Percentiles rank a stretch among this genome's conserved stretches.
phyloP scores from a whole-genome alignment of 2,329 filamentous ascomycete species.

The Fusarium sublunatum region DNA sequence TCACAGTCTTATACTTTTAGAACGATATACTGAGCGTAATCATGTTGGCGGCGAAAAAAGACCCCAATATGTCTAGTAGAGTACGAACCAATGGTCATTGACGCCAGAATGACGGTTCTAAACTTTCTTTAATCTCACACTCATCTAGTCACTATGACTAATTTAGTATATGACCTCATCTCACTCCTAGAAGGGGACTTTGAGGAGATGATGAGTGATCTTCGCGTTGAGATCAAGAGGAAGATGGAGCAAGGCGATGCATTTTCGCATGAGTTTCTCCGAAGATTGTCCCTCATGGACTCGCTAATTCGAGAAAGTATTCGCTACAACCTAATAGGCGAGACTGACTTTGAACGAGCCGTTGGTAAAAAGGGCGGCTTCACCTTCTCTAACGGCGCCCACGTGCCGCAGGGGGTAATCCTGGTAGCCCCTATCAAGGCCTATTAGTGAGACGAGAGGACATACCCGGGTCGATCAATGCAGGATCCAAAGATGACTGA shows the following conservation, averaged over 20 bases:
- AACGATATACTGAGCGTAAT: constrained; percentile 31
- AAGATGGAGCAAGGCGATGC: constrained; percentile 19
- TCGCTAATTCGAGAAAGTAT: constrained; percentile 27
- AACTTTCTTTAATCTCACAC: constrained; percentile 33
- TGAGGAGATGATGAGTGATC: constrained; percentile 15
- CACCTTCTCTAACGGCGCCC: constrained; percentile 33
- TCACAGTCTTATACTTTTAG: constrained; percentile 10
- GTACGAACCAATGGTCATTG: constrained; percentile 27
- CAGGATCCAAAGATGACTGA: constrained; percentile 29
- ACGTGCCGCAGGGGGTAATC: constrained; percentile 30
- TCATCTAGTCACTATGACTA: constrained; percentile 30
- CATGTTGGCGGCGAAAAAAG: constrained; percentile 24
- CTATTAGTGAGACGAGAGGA: constrained; percentile 26
- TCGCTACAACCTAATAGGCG: constrained; percentile 32
- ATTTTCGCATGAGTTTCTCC: constrained; percentile 28
- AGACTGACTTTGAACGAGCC: constrained; percentile 30
- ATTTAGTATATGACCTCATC: constrained; percentile 30
- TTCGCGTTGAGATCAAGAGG: constrained; percentile 18
- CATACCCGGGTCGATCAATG: constrained; percentile 27
- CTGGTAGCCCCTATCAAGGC: constrained; percentile 34
- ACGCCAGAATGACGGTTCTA: constrained; percentile 30
- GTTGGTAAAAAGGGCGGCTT: constrained; percentile 27
- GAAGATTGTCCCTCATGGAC: constrained; percentile 25
- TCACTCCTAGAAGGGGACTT: constrained; percentile 20
- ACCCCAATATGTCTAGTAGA: constrained; percentile 15